Base-by-base conservation (phyloP, 2,329 filamentous ascomycete species). In the Aspergillus fumigatus region DNA sequence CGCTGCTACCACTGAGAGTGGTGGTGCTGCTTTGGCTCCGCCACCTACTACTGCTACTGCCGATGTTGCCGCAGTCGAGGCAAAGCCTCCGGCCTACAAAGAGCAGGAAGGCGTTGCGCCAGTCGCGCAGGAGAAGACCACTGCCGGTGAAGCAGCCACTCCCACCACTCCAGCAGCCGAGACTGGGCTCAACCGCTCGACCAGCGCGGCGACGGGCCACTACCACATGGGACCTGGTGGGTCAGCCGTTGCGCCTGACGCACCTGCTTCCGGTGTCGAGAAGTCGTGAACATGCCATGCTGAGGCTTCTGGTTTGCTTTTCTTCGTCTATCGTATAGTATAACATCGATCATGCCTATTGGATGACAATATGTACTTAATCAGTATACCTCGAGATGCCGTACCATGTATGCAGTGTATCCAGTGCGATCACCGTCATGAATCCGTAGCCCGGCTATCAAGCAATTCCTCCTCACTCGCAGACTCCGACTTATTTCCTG, bases 71-170 rank as follows among this genome's bases (percentile, higher is more conserved):
- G 57, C 27, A 47, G 41, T 14, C 32, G 56, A 40, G 27, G 10
- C 26, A 23, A 19, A 64, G n/a, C 68, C 69, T 5, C 67, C 68
- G 1, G 59, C 59, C 4, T 70, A 70, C 47, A 48, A 58, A 11
- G 69, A 69, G 50, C 66, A 67, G 54, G 62, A 60, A 41, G 57
- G 59, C 53, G 58, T 54, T 51, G 51, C 53, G n/a, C 41, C 41
- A 45, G 41, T n/a, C 1, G 41, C 6, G 23, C 51, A 19, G 11
- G 47, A 10, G 29, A 51, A 35, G 8, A 55, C 43, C n/a, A 45
- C 19, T 35, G 38, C 40, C n/a, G 40, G n/a, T 2, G n/a, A 8
- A 9, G 48, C 48, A 8, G n/a, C 23, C n/a, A 47, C 19, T n/a
- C 17, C 54, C 10, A 48, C 54, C 11, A 21, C 23, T 11, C 32